phyloP scores from a whole-genome alignment of 2,329 filamentous ascomycete genomes.

The Nothomitra cinnamomea region DNA sequence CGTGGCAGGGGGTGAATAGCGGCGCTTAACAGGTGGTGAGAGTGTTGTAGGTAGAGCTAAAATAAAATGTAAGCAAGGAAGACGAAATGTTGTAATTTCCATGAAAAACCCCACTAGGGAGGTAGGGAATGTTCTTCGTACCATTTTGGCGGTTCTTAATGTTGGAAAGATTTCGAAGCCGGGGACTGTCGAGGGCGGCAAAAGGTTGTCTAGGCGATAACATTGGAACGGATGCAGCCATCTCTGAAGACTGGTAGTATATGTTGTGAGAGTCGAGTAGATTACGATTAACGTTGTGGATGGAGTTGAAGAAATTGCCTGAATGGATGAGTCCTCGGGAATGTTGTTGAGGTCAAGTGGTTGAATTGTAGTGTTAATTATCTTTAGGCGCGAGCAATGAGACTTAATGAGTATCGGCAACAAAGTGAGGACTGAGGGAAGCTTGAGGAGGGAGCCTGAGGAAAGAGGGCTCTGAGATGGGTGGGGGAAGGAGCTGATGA shows the following conservation, averaged over 20 bases:
- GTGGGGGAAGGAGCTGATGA: neutral
- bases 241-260: neutral
- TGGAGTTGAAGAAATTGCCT: neutral
- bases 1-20: slow-evolving; percentile 19
- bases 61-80: neutral
- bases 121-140: slow-evolving; percentile 20
- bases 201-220: slow-evolving; percentile 53
- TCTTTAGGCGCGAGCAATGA: neutral
- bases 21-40: slow-evolving; percentile 24
- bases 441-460: neutral
- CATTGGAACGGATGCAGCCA: slow-evolving; percentile 18
- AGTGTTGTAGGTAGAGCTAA: slow-evolving; percentile 4
- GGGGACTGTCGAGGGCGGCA: slow-evolving; percentile 50
- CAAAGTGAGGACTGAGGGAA: neutral
- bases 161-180: slow-evolving; percentile 55
- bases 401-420: neutral
- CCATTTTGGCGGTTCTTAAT: slow-evolving; percentile 65
- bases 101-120: neutral
- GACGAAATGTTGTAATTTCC: neutral
- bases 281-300: neutral
- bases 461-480: neutral
- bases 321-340: too few species aligned
- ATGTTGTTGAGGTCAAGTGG: neutral
- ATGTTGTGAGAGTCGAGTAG: neutral
- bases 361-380: neutral